These are phyloP conservation scores for Cenococcum geophilum DNA, from an alignment of 495 filamentous ascomycete genomes.

Conservation along the genomic window DNA sequence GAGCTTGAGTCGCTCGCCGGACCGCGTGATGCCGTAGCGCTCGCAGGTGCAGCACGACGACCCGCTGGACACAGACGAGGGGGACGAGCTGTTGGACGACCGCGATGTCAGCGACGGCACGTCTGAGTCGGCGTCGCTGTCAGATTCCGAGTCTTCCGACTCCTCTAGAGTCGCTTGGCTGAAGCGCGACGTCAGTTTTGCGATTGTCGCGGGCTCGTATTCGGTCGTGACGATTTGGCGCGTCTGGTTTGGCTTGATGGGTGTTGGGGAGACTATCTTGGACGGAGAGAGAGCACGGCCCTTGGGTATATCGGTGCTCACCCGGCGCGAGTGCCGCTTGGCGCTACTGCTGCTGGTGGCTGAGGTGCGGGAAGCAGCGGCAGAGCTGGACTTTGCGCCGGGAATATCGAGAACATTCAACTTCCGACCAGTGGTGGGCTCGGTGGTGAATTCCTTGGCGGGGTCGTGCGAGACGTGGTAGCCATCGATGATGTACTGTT, in stretches of 20 bases:
- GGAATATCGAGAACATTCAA: constrained; percentile 75
- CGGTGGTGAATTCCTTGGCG: constrained; percentile 77
- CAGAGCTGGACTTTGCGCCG: constrained; percentile 37
- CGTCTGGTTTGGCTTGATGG: constrained; percentile 76
- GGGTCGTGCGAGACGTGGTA: constrained; percentile 99
- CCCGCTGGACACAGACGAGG: constrained; percentile 67
- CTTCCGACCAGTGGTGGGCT: constrained; percentile 94
- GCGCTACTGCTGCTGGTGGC: constrained; percentile 39
- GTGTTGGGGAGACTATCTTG: constrained; percentile 87
- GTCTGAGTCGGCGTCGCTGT: constrained; percentile 52
- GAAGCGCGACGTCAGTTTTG: constrained; percentile 69
- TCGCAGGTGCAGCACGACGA: constrained; percentile 76
- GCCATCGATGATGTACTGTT: constrained; percentile 92
- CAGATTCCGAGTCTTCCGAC: constrained; percentile 51
- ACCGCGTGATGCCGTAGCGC: constrained; percentile 91
- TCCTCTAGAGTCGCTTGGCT: constrained; percentile 59
- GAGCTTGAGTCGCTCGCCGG: constrained; percentile 84
- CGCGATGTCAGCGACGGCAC: constrained; percentile 54
- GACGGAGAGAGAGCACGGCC: constrained; percentile 80
- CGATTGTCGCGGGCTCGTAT: constrained; percentile 55
- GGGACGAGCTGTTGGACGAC: constrained; percentile 67
- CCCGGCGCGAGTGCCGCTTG: constrained; percentile 42
- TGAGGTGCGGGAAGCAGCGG: constrained; percentile 22
- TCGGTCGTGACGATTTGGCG: constrained; percentile 74
- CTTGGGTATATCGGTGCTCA: constrained; percentile 63